Percentiles rank a stretch among this genome's conserved stretches.
These are phyloP conservation scores for Ustilago vetiveriae DNA, from an alignment of 1,284 basidiomycete species.

Conservation along the genomic window DNA sequence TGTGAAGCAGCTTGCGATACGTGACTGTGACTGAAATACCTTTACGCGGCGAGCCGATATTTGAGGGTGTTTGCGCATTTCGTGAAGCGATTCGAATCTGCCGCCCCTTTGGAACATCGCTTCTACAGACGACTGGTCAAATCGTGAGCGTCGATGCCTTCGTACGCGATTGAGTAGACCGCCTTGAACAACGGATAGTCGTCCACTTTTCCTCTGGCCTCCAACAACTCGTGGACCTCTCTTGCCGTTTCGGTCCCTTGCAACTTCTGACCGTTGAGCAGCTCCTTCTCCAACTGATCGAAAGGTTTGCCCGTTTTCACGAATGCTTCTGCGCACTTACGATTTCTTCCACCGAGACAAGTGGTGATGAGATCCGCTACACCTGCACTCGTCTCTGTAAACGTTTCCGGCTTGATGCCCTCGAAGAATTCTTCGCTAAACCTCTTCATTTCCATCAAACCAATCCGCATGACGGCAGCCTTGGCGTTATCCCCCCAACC, in stretches of 20 bases:
- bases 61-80: too few relatives aligned
- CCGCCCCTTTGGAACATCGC: too few relatives aligned
- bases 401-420: conserved; percentile 71
- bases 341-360: conserved; percentile 72
- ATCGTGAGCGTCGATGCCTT: conserved; percentile 67
- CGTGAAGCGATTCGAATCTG: too few relatives aligned
- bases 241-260: conserved; percentile 72
- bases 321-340: conserved; percentile 71
- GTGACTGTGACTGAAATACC: too few relatives aligned
- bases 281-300: conserved; percentile 71
- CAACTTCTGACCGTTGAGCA: conserved; percentile 73
- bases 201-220: conserved; percentile 69
- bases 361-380: conserved; percentile 74
- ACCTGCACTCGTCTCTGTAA: conserved; percentile 71
- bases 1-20: background rate
- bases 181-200: conserved; percentile 72
- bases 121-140: conserved; percentile 65
- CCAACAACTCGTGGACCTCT: conserved; percentile 71
- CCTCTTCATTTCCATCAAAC: conserved; percentile 67
- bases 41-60: too few relatives aligned
- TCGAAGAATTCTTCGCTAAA: conserved; percentile 72
- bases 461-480: conserved; percentile 72
- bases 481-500: conserved; percentile 73
- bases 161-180: conserved; percentile 66
- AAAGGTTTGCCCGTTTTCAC: conserved; percentile 71